Base-by-base conservation (phyloP, 768 basidiomycete species). In the Tremella fuciformis region DNA sequence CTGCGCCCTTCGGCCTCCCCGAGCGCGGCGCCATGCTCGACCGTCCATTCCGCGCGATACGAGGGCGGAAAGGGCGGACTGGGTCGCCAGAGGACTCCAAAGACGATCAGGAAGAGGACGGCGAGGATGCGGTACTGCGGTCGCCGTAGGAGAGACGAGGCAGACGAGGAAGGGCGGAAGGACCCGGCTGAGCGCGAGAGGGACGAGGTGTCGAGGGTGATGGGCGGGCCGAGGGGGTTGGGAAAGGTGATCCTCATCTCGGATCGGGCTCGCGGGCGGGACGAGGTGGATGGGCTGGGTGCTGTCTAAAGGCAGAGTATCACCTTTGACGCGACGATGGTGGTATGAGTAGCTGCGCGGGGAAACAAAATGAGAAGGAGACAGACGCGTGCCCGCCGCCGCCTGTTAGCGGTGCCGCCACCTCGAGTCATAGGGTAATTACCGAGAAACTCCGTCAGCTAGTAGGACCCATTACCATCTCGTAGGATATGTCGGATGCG, bases 51-150 rank as follows among this genome's bases (percentile, higher is more conserved):
- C 13, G 22, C 41, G 6, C 55, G 34, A 49, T 71, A 76, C n/a
- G 29, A 59, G 39, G 70, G 70, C 24, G 75, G 75, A 25, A 76
- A 69, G 8, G 70, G 70, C 41, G 72, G 72, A 48, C 46, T 53
- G n/a, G 65, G 65, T 21, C 61, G 50, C 39, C 44, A 54, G 2
- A 67, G 16, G n/a, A 63, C 40, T 18, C 7, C 38, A 21, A 52
- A 26, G 22, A 58, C 38, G 3, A 69, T 22, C 15, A 70, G 26
- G 15, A 65, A 15, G 21, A 54, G 9, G 29, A 34, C 11, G 29
- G 29, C 29, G 8, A 57, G 15, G 6, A 49, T n/a, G 16, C 53
- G 51, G 26, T 19, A 18, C 8, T 52, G 51, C 15, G 51, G 51
- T 37, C 51, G 26, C 11, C 51, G 51, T 19, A 52, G 34, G 26